Percentiles rank a stretch among this genome's conserved stretches.
Conservation (phyloP, 2,329 filamentous ascomycete genomes). For the Penicillium brevicompactum region DNA sequence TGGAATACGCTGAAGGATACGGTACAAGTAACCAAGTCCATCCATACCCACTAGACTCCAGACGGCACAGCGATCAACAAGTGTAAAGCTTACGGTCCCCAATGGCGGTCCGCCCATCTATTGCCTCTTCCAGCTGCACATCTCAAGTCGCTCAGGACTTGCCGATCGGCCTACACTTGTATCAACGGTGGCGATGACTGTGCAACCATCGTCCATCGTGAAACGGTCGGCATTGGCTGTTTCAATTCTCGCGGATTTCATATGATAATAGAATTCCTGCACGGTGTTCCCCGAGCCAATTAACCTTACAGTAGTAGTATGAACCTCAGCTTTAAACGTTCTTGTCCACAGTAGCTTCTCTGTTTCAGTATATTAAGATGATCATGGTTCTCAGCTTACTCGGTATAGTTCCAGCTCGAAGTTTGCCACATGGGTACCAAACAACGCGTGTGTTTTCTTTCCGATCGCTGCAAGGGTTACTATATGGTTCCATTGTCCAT, state of each 20-base stretch:
- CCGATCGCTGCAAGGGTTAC: slow-evolving; percentile 10
- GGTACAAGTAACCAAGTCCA: neutral
- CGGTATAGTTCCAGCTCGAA: neutral
- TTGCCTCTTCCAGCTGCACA: slow-evolving; percentile 13
- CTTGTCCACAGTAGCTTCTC: neutral
- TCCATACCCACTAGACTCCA: neutral
- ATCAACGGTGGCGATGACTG: slow-evolving; percentile 26
- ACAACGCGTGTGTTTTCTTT: slow-evolving; percentile 1
- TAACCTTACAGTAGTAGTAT: neutral
- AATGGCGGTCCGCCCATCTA: slow-evolving; percentile 13
- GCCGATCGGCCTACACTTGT: slow-evolving; percentile 17
- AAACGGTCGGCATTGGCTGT: slow-evolving; percentile 26
- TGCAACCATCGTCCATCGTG: slow-evolving; percentile 22
- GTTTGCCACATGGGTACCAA: slow-evolving; percentile 11
- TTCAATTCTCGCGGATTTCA: slow-evolving; percentile 17
- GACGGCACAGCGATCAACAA: slow-evolving; percentile 17
- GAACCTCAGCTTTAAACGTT: neutral
- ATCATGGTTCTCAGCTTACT: neutral
- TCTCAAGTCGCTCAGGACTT: slow-evolving; percentile 15
- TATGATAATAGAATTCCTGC: slow-evolving; percentile 15
- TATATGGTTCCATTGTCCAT: neutral
- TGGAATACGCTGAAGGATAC: neutral
- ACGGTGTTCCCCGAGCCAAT: neutral
- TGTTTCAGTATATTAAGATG: neutral
- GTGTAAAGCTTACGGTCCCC: slow-evolving; percentile 13